Base-by-base conservation (phyloP, 257 asterid genomes). In the Solanum corneliomulleri region DNA sequence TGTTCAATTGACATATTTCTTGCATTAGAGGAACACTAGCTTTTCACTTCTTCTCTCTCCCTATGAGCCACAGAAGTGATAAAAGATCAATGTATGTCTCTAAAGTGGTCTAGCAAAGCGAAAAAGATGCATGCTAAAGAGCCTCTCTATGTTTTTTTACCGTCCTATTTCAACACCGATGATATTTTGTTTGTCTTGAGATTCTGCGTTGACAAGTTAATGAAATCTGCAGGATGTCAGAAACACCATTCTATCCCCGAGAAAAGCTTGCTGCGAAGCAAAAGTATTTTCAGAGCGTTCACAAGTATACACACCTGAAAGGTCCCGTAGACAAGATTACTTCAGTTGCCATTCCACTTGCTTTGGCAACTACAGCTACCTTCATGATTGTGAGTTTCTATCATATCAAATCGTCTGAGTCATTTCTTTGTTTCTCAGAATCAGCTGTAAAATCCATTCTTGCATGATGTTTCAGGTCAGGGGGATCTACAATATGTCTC, bases 401-500 rank as follows among this genome's bases (percentile, higher is more conserved):
- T 39, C 42, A 37, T 29, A 47, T 88, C 71, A 31, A 58, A 42
- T 29, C 0, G 29, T 87, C 29, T 29, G 70, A 27, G 56, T 86
- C 80, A 18, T 25, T 29, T 52, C 21, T 84, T 45, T 31, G 49
- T 85, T 9, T 37, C 7, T 29, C 49, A 7, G 80, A 66, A 62
- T 23, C 70, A 77, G 47, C 84, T 76, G 27, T 37, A 64, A 64
- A 62, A 45, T 20, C 35, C 8, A 25, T 20, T 33, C 0, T 31
- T 31, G 49, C 3, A 74, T 88, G 86, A 81, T 21, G 76, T 80
- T 87, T 6, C 95, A 95, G 98, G 95, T 89, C 14, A 92, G 90
- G 88, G 98, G 98, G 80, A 94, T 95, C 90, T 95, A 95, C 87
- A 92, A 93, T 88, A 89, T 95, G 98, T 92, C 98, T 77, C 95